Evolutionary conservation across 202 grass and related monocot genomes (phyloP).

Genomic region (Saccharum hybrid): DNA sequence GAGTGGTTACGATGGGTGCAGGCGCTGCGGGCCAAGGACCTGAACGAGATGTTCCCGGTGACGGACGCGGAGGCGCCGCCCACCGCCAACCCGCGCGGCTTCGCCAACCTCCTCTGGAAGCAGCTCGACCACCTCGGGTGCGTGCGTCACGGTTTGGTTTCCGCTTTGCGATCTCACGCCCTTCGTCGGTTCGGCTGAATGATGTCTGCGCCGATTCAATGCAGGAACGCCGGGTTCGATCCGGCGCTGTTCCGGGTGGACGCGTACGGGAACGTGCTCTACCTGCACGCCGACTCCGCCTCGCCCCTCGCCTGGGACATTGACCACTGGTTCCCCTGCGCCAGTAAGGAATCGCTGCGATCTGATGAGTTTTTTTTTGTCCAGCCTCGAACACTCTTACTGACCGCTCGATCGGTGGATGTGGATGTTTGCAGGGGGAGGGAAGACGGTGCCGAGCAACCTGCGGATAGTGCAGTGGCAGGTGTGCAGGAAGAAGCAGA

Average conservation of each 20-base stretch:
- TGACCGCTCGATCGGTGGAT: not conserved
- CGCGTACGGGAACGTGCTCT: conserved; percentile 87
- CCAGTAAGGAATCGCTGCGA: conserved; percentile 48
- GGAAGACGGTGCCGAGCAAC: conserved; percentile 83
- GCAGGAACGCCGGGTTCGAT: conserved; percentile 95
- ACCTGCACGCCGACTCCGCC: conserved; percentile 78
- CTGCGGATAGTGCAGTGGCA: conserved; percentile 82
- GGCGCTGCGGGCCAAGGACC: conserved; percentile 74
- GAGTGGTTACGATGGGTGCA: conserved; percentile 20
- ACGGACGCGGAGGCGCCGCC: conserved; percentile 66
- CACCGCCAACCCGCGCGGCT: conserved; percentile 75
- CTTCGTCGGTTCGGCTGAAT: not conserved
- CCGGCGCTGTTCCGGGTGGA: conserved; percentile 87
- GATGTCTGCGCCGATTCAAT: not conserved
- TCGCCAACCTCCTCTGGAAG: conserved; percentile 91
- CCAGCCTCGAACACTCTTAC: not conserved
- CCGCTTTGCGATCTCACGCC: not conserved
- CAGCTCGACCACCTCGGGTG: conserved; percentile 94
- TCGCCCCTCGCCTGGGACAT: conserved; percentile 94
- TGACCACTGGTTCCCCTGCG: conserved; percentile 87
- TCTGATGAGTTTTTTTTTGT: not conserved
- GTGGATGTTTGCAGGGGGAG: conserved; percentile 59
- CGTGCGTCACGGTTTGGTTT: not conserved
- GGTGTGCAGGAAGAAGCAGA: conserved; percentile 76
- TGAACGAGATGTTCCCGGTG: conserved; percentile 88